Base-by-base conservation (phyloP, 108 stramenopile species). In the Stephanodiscus triporus region DNA sequence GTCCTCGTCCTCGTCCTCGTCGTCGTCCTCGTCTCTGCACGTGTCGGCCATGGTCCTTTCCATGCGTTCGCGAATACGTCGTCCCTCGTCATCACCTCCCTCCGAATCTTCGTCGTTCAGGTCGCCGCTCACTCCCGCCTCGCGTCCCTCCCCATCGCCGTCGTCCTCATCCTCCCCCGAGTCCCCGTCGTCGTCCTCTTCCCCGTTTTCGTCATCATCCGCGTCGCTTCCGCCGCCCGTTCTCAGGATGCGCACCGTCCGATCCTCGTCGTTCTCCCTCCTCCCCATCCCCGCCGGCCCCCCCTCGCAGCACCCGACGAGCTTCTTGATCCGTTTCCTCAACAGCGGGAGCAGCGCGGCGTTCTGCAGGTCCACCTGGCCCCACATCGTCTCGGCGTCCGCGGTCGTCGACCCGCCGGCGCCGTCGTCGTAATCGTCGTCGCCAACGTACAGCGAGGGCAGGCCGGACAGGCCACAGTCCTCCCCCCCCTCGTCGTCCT, bases 331-430 rank as follows among this genome's bases (percentile, higher is more conserved):
- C 0, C 78, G 51, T 50, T 88, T 91, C 49, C 72, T 86, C 48
- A 95, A 65, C 6, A 85, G 74, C 20, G 83, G 76, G 69, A 88
- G 58, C 62, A 97, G 57, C 9, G 94, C 88, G 8, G 66, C 61
- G 62, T 94, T 96, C 68, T 96, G 96, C 42, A 96, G 49, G 66
- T 98, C 95, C 14, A 98, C 81, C 81, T 98, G 93, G 13, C 91
- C 94, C 94, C 94, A 98, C 8, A 98, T 61, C 0, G 93, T 95
- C 66, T 98, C 96, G 16, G 80, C 84, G 70, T 96, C 95, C 14
- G 76, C 9, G 23, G 10, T 16, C 19, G 14, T 23, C 16, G 6
- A 1, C 6, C 34, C 50, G 19, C 17, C 43, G 5, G 34, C 65
- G 13, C 58, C 40, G 17, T 57, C 56, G 26, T 71, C 76, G n/a